phyloP scores from a whole-genome alignment of 495 filamentous ascomycete species.

The Articulospora tetracladia region DNA sequence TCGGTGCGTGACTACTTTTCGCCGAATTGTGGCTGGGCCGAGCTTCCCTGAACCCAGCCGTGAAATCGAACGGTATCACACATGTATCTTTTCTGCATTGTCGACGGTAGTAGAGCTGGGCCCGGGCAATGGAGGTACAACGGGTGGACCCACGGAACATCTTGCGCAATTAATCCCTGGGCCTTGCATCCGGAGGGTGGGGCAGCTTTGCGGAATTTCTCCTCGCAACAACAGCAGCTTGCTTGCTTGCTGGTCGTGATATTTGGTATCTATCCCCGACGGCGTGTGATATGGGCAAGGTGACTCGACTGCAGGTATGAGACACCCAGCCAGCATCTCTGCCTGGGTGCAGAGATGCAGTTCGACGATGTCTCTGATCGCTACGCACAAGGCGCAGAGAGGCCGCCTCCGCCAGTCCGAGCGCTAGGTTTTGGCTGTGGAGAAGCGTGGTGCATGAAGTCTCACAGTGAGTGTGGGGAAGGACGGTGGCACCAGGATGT shows the following conservation, averaged over 20 bases:
- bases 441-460: not conserved
- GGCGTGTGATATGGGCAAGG: not conserved
- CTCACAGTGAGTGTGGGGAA: not conserved
- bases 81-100: not conserved
- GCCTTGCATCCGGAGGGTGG: not conserved
- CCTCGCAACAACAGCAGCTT: not conserved
- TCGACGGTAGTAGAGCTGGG: not conserved
- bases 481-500: not conserved
- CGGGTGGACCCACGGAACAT: not conserved
- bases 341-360: not conserved
- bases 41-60: not conserved
- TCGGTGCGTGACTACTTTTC: constrained; percentile 1
- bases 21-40: not conserved
- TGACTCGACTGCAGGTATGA: no score
- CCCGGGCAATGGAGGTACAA: not conserved
- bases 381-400: not conserved
- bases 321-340: not conserved
- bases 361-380: not conserved
- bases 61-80: not conserved
- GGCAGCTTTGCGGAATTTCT: not conserved
- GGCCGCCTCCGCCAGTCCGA: constrained; percentile 8
- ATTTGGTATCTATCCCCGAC: no score
- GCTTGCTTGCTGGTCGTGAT: no score
- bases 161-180: not conserved
- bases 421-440: not conserved